phyloP scores from a whole-genome alignment of 257 asterid genomes.

The Nemophila menziesii region DNA sequence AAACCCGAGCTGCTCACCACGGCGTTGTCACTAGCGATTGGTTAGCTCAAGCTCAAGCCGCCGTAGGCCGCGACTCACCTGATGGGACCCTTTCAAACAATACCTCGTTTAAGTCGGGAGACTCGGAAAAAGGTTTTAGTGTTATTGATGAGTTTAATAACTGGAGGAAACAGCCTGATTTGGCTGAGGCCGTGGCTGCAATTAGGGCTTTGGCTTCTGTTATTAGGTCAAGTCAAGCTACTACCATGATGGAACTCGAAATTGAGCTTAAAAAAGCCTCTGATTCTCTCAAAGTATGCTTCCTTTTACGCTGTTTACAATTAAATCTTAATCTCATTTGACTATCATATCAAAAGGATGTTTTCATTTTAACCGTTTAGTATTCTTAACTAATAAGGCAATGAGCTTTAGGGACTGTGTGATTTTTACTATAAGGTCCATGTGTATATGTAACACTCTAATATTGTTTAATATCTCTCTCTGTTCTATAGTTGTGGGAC shows the following conservation, averaged over 20 bases:
- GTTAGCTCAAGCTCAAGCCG: conserved; percentile 86
- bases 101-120: conserved; percentile 24
- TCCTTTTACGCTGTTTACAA: neutral
- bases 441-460: neutral
- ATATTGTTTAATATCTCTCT: neutral
- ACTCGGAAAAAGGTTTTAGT: conserved; percentile 26
- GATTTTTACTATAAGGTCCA: too few relatives aligned
- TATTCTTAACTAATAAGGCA: neutral
- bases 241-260: conserved; percentile 91
- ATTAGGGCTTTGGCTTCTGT: conserved; percentile 91
- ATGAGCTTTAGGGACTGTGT: too few relatives aligned
- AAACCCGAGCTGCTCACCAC: conserved; percentile 84
- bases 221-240: conserved; percentile 71
- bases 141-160: conserved; percentile 76
- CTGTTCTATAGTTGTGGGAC: conserved; percentile 68
- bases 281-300: conserved; percentile 70
- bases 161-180: conserved; percentile 81
- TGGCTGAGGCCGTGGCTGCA: conserved; percentile 98
- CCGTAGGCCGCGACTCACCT: conserved; percentile 24
- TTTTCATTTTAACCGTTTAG: too few relatives aligned
- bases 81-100: conserved; percentile 20
- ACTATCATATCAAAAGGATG: neutral
- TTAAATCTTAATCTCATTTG: neutral
- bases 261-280: conserved; percentile 80
- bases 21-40: conserved; percentile 88